Base-by-base conservation (phyloP, 176 grass and related monocot species). In the Phragmites australis region DNA sequence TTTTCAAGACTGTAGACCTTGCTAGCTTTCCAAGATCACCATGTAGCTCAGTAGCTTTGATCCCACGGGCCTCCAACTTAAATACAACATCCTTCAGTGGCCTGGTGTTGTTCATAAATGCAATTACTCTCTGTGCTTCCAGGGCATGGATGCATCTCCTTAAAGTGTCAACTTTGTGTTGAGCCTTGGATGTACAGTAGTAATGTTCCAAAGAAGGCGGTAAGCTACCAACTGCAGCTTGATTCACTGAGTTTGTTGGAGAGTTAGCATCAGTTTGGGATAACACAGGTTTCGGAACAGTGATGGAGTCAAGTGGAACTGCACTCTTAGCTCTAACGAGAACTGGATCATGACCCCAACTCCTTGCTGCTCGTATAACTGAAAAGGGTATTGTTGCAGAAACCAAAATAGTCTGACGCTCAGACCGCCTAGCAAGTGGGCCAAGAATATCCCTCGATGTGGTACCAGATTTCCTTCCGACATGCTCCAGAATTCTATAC, bases 31-130 rank as follows among this genome's bases (percentile, higher is more conserved):
- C 88, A 56, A 94, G 88, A 79, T 98, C 92, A 45, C 95, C 92
- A 63, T 94, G 92, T 52, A 94, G 79, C 60, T 98, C 95, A 1
- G 87, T 81, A 50, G 95, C 92, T 42, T 91, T 85, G 56, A 98
- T 91, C 45, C 95, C 92, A 80, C 95, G 92, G 31, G 92, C 90
- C 78, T 98, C 90, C 68, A 98, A 71, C 87, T 98, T 98, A 72
- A 91, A 92, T 53, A 98, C 95, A 76, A 91, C 96, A 89, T 98
- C 92, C 86, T 98, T 98, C 79, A 94, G 75, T 47, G 96, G 92
- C 60, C 91, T 98, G 23, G 88, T 93, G 60, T 94, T 93, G 66
- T 93, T 94, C 96, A 98, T 94, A 69, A 94, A 98, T 68, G 34
- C 96, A 66, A 98, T 94, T 43, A 93, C 90, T n/a, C 81, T 89